Percentiles rank a stretch among this genome's conserved stretches.
phyloP scores from a whole-genome alignment of 352 stramenopile genomes.

The Elongisporangium prolatum region DNA sequence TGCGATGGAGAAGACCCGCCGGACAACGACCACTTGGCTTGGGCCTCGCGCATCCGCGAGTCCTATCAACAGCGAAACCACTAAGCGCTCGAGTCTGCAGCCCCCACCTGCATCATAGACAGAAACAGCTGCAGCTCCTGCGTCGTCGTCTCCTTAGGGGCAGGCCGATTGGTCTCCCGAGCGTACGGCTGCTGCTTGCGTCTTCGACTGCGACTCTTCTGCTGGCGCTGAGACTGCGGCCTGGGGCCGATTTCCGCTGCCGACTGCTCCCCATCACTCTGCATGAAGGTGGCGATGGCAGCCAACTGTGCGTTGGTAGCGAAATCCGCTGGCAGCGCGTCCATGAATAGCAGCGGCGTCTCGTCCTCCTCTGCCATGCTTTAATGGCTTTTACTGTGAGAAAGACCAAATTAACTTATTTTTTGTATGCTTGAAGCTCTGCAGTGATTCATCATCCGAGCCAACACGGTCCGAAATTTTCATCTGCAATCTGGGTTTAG shows the following conservation, averaged over 20 bases:
- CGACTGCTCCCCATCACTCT: constrained; percentile 33
- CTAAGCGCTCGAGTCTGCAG: background rate
- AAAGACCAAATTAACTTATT: too few relatives aligned
- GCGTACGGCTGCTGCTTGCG: constrained; percentile 3
- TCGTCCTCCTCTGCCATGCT: constrained; percentile 60
- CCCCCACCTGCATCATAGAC: constrained; percentile 42
- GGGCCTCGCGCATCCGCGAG: constrained; percentile 49
- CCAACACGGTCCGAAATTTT: too few relatives aligned
- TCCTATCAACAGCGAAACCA: constrained; percentile 33
- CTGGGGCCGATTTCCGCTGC: background rate
- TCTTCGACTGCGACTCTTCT: constrained; percentile 5
- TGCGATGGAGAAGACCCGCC: constrained; percentile 12
- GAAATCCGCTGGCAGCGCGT: constrained; percentile 57
- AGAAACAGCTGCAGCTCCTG: constrained; percentile 55
- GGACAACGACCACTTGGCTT: constrained; percentile 41
- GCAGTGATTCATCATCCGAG: too few relatives aligned
- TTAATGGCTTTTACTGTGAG: too few relatives aligned
- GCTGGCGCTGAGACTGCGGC: background rate
- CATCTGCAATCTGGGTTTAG: too few relatives aligned
- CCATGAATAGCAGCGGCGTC: constrained; percentile 80
- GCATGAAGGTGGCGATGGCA: constrained; percentile 74
- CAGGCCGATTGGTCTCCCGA: background rate
- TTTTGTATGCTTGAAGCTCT: too few relatives aligned
- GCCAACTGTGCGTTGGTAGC: constrained; percentile 61
- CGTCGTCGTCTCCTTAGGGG: constrained; percentile 1